Percentiles rank a stretch among this genome's conserved stretches.
phyloP scores from a whole-genome alignment of 768 basidiomycete species.

The Auriculariales sp. region DNA sequence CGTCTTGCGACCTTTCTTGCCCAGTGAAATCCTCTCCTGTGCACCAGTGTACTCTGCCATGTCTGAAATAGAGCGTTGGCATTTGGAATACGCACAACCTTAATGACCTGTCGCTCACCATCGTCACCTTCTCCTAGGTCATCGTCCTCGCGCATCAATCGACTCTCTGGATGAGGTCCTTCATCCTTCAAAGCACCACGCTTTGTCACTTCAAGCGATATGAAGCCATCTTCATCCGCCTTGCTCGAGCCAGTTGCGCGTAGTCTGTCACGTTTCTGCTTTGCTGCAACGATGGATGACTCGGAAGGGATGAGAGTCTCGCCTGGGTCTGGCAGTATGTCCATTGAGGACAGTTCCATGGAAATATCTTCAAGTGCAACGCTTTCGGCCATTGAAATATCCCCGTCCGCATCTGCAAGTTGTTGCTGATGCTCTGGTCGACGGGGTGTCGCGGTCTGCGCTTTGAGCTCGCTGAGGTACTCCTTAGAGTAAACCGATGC shows the following conservation, averaged over 20 bases:
- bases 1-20: constrained; percentile 63
- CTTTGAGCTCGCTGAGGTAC: constrained; percentile 65
- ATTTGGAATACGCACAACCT: not conserved
- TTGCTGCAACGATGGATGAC: constrained; percentile 57
- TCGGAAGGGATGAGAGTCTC: constrained; percentile 49
- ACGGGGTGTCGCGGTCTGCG: constrained; percentile 36
- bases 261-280: constrained; percentile 58
- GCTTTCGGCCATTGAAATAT: constrained; percentile 22
- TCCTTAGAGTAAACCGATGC: constrained; percentile 57
- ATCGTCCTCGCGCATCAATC: constrained; percentile 73
- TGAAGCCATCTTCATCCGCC: constrained; percentile 48
- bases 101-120: constrained; percentile 30
- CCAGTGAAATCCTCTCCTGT: constrained; percentile 71
- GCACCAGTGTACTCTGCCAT: constrained; percentile 81
- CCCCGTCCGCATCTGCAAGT: constrained; percentile 35
- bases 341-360: constrained; percentile 6
- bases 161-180: constrained; percentile 76
- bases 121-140: constrained; percentile 81
- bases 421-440: too few relatives aligned
- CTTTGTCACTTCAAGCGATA: constrained; percentile 58
- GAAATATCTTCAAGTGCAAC: constrained; percentile 22
- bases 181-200: constrained; percentile 30
- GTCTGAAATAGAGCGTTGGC: constrained; percentile 28
- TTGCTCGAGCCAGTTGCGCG: constrained; percentile 26
- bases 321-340: constrained; percentile 15